Evolutionary conservation across 2,329 filamentous ascomycete genomes (phyloP).

Genomic region (Trichophyton equinum): DNA sequence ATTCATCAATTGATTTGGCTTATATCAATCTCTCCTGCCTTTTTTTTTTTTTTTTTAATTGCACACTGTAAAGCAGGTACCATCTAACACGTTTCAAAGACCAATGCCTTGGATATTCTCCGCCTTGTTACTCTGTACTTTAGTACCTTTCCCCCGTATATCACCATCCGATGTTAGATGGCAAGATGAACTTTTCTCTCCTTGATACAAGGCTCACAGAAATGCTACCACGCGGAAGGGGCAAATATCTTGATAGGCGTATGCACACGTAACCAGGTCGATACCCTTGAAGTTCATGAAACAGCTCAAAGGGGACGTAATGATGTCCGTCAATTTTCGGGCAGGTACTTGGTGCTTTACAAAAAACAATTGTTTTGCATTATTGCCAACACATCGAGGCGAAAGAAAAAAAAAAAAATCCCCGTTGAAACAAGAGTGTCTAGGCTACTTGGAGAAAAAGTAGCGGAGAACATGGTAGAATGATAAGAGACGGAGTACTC

Average conservation of each 20-base stretch:
- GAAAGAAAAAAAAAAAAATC: neutral
- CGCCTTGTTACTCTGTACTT: neutral
- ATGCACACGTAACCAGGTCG: neutral
- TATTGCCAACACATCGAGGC: neutral
- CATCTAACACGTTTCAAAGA: no score
- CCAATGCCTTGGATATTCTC: no score
- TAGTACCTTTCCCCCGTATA: neutral
- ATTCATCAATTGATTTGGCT: neutral
- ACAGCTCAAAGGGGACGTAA: neutral
- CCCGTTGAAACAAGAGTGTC: neutral
- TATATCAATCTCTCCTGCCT: neutral
- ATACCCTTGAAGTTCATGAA: neutral
- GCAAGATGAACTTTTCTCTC: no score
- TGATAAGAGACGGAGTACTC: neutral
- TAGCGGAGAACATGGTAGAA: neutral
- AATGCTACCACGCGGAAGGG: neutral
- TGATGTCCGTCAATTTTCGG: neutral
- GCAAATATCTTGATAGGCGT: neutral
- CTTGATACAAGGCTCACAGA: neutral
- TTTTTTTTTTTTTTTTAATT: no score
- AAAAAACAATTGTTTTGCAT: neutral
- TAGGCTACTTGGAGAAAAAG: neutral
- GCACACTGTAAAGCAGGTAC: no score
- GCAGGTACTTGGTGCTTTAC: neutral
- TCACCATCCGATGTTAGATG: no score